These are phyloP conservation scores for Globisporangium emineosum DNA, from an alignment of 352 stramenopile species.

Conservation along the genomic window DNA sequence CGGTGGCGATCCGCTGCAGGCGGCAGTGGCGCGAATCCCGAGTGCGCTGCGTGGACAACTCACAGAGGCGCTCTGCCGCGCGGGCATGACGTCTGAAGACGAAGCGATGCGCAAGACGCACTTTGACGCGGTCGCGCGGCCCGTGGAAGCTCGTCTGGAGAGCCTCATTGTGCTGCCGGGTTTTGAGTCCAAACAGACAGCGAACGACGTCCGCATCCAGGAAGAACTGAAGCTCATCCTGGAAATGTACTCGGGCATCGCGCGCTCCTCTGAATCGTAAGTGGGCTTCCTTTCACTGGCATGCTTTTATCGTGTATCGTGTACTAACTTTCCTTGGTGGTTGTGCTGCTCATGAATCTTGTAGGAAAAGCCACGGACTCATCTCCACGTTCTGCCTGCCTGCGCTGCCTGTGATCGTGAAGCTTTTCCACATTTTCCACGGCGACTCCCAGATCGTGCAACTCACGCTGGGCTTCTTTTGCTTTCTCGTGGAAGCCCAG, in stretches of 20 bases:
- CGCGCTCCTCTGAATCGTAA: conserved; percentile 65
- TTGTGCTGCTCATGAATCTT: not conserved
- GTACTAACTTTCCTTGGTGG: too few species aligned
- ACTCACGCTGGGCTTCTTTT: conserved; percentile 76
- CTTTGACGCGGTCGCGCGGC: conserved; percentile 55
- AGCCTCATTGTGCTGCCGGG: conserved; percentile 51
- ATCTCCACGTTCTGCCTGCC: conserved; percentile 71
- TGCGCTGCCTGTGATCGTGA: conserved; percentile 66
- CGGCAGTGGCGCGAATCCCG: conserved; percentile 56
- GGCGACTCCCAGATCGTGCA: conserved; percentile 69
- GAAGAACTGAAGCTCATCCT: conserved; percentile 78
- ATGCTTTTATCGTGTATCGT: too few species aligned
- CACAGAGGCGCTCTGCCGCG: conserved; percentile 67
- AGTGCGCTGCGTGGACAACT: conserved; percentile 55
- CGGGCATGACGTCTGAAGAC: conserved; percentile 60
- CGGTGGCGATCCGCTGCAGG: conserved; percentile 31
- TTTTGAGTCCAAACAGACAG: conserved; percentile 56
- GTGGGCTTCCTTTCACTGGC: too few species aligned
- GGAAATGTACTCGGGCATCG: conserved; percentile 76
- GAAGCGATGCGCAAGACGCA: conserved; percentile 34
- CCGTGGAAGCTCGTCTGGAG: conserved; percentile 48
- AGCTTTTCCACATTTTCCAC: conserved; percentile 77
- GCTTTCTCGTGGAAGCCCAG: conserved; percentile 74
- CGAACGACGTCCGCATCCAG: conserved; percentile 63
- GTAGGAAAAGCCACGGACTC: conserved; percentile 43